Evolutionary conservation across 2,329 filamentous ascomycete species (phyloP), one percentile per base, ranked within the genome.

Genomic region (Chrysoporthe cubensis): DNA sequence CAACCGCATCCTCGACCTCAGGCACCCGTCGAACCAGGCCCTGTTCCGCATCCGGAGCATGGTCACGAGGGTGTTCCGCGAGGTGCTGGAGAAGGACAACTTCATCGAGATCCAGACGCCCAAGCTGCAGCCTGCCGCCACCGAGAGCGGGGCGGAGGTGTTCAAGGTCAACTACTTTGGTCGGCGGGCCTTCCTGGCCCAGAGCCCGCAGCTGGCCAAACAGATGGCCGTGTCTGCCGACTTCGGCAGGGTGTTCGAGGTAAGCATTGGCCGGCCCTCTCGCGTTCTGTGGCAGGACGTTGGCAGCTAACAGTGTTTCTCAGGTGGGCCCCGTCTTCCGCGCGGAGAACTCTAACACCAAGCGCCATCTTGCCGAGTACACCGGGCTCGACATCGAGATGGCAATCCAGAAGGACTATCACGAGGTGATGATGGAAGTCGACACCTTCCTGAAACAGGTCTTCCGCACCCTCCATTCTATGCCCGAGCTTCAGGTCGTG

Each of bases 51-150:
- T 97, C 61, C 92, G 96, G 72, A 91, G 93, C 4, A 90, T 88
- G 37, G 88, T 97, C 66, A 90, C 91, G 73, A 91, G 91, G 73
- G 84, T 91, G 37, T 97, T 97, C 85, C 91, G 94, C 61, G 80
- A 85, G 11, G 88, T 90, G 2, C 85, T 97, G 0, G 91, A 95
- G 72, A 83, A 85, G 2, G 84, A 90, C 71, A 90, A 89, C 18
- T 97, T 97, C 76, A 90, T 97, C 68, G 94, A 97, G 79, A 97
- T 97, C 69, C 93, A 97, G 76, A 97, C 93, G 0, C 94, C 94
- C 2, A 97, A 97, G 80, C 83, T 97, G 56, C 93, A 97, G 81
- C 92, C 93, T 1, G 90, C 91, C 14, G 94, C 94, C 1, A 97
- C 94, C 0, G 94, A 97, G 78, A 97, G 92, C 59, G 94, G 94